Evolutionary conservation across 257 asterid species (phyloP).

Genomic region (Fraxinus anomala): DNA sequence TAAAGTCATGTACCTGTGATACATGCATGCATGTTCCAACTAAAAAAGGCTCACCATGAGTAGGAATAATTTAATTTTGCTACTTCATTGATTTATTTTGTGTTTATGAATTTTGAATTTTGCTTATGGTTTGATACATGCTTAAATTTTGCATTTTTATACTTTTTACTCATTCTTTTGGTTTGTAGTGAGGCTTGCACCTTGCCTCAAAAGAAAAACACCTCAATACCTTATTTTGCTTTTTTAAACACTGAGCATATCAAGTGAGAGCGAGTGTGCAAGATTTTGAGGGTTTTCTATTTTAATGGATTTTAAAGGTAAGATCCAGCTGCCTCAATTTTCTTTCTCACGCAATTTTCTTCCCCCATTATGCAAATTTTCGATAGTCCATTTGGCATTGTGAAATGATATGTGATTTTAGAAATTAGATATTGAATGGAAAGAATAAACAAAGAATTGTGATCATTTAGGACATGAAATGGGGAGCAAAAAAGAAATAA

Average conservation of each 20-base stretch:
- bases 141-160: too few species aligned
- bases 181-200: too few species aligned
- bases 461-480: conserved; percentile 44
- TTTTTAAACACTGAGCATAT: neutral
- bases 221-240: too few species aligned
- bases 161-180: too few species aligned
- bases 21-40: too few species aligned
- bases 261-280: neutral
- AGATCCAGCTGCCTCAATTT: neutral
- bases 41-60: too few species aligned
- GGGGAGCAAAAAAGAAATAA: conserved; percentile 38
- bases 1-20: too few species aligned
- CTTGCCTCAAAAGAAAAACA: too few species aligned
- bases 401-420: neutral
- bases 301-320: neutral
- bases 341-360: neutral
- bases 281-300: neutral
- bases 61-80: too few species aligned
- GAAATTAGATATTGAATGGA: neutral
- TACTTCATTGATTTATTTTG: too few species aligned
- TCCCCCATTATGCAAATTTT: neutral
- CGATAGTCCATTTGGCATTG: neutral
- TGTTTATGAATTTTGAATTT: too few species aligned
- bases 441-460: neutral
- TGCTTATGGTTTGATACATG: too few species aligned